Evolutionary conservation across 495 filamentous ascomycete genomes (phyloP).

Genomic region (Penicillium argentinense): DNA sequence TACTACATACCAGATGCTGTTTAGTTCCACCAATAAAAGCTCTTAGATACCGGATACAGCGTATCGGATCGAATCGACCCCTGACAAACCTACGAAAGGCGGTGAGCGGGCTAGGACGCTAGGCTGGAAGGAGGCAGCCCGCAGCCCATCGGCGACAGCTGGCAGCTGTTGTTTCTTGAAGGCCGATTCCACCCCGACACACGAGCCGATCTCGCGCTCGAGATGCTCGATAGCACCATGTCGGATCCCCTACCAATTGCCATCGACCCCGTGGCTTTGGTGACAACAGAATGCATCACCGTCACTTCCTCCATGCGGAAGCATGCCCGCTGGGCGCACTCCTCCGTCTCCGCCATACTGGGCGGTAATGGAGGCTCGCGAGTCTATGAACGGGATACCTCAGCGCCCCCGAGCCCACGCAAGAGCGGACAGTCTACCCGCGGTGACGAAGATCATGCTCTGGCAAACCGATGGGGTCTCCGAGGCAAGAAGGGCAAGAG

Average conservation of each 20-base stretch:
- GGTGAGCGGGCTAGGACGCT: constrained; percentile 25
- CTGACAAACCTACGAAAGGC: constrained; percentile 31
- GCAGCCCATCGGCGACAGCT: constrained; percentile 29
- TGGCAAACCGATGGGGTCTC: constrained; percentile 78
- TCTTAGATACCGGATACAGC: constrained; percentile 5
- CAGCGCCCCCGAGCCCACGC: constrained; percentile 39
- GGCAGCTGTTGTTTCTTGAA: constrained; percentile 24
- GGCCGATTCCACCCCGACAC: constrained; percentile 17
- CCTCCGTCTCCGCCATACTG: constrained; percentile 92
- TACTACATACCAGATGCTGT: constrained; percentile 1
- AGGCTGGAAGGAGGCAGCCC: constrained; percentile 27
- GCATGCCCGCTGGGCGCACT: constrained; percentile 93
- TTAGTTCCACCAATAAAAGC: neutral
- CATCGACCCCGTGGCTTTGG: constrained; percentile 89
- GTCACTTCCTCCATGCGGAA: constrained; percentile 99
- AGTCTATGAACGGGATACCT: constrained; percentile 44
- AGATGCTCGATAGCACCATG: constrained; percentile 34
- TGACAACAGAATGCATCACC: constrained; percentile 98
- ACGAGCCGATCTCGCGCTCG: constrained; percentile 27
- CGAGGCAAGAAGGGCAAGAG: constrained; percentile 97
- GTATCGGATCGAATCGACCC: constrained; percentile 8
- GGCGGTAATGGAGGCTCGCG: constrained; percentile 67
- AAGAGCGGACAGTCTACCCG: constrained; percentile 23
- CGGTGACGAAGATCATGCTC: constrained; percentile 49
- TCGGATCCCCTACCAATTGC: constrained; percentile 62